phyloP scores from a whole-genome alignment of 2,329 filamentous ascomycete genomes.

The Colletotrichum cuscutae region DNA sequence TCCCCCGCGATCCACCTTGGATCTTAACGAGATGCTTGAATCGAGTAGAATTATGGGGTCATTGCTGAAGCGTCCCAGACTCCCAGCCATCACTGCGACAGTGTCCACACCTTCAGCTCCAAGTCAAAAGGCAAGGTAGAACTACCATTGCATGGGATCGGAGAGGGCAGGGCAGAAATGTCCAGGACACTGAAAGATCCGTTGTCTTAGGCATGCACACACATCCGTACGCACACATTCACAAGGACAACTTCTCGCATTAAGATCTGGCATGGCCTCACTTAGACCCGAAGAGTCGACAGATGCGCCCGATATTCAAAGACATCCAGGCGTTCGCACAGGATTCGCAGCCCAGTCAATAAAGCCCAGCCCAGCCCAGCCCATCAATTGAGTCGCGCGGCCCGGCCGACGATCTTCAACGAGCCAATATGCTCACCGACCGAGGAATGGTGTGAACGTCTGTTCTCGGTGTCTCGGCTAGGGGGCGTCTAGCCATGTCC shows the following conservation, averaged over 20 bases:
- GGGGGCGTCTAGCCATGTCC: constrained; percentile 20
- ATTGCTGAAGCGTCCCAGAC: background rate
- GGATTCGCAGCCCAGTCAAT: background rate
- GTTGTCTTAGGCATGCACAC: background rate
- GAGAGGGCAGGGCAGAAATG: constrained; percentile 1
- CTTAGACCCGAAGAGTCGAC: background rate
- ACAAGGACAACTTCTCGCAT: background rate
- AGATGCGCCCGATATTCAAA: constrained; percentile 8
- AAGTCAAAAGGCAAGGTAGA: background rate
- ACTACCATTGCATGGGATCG: constrained; percentile 17
- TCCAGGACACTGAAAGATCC: background rate
- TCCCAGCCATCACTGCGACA: constrained; percentile 19
- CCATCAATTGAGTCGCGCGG: constrained; percentile 3
- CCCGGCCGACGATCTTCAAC: constrained; percentile 24
- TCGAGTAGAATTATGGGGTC: constrained; percentile 30
- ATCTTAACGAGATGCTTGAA: constrained; percentile 35
- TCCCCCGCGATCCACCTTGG: constrained; percentile 32
- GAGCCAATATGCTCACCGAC: constrained; percentile 25
- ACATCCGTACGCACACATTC: background rate
- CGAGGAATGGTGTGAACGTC: constrained; percentile 28
- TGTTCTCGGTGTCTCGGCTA: constrained; percentile 33
- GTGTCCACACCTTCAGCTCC: background rate
- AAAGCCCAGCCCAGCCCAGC: background rate
- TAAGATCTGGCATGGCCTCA: background rate
- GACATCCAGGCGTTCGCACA: constrained; percentile 4